A percentile compares a stretch with the other conserved stretches of the same genome.
These are phyloP conservation scores for Spergularia bocconei DNA, from an alignment of 148 eudicot genomes.

Conservation along the genomic window DNA sequence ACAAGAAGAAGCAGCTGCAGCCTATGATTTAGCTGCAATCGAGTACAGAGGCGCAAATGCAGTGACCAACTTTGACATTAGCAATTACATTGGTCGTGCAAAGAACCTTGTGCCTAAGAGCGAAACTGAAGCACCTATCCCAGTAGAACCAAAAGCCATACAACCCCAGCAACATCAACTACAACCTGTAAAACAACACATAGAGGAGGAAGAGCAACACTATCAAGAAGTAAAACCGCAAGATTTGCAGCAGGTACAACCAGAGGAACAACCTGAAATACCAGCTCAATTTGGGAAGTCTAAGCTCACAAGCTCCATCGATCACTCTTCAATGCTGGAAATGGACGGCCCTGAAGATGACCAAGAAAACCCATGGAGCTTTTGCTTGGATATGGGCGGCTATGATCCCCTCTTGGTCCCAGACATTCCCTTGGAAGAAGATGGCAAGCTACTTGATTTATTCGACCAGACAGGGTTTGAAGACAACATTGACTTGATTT, in stretches of 20 bases:
- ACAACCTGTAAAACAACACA: constrained; percentile 6
- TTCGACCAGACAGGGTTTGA: constrained; percentile 51
- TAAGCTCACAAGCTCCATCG: constrained; percentile 24
- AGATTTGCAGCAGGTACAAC: constrained; percentile 22
- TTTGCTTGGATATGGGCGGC: constrained; percentile 46
- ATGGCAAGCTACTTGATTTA: constrained; percentile 41
- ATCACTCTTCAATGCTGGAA: constrained; percentile 28
- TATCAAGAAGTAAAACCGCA: constrained; percentile 22
- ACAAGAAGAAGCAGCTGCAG: constrained; percentile 96
- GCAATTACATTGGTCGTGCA: constrained; percentile 56
- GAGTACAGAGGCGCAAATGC: constrained; percentile 86
- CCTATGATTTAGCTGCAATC: constrained; percentile 93
- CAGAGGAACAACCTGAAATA: constrained; percentile 21
- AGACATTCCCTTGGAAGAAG: constrained; percentile 46
- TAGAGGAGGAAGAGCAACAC: constrained; percentile 21
- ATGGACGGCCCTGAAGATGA: constrained; percentile 32
- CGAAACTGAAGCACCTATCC: constrained; percentile 20
- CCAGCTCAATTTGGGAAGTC: constrained; percentile 29
- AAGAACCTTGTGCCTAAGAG: constrained; percentile 32
- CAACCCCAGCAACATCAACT: constrained; percentile 11
- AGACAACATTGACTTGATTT: constrained; percentile 58
- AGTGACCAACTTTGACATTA: constrained; percentile 85
- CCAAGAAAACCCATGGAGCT: constrained; percentile 67
- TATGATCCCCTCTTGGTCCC: constrained; percentile 47
- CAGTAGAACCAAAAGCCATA: constrained; percentile 7